Percentiles rank a stretch among this genome's conserved stretches.
Conservation (phyloP, 805 yeast genomes). For the Pichia heedii region DNA sequence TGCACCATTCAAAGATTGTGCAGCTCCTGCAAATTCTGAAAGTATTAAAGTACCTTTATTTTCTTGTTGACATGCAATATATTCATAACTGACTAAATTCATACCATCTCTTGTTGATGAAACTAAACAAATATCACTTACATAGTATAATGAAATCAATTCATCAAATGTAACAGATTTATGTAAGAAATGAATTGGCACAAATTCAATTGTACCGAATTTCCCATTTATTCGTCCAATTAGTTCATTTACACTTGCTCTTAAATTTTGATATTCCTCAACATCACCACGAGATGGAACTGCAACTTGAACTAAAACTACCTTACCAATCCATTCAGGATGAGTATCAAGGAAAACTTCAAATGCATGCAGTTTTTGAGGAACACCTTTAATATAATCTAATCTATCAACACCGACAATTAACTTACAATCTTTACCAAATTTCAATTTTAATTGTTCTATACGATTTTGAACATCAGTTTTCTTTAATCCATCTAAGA, state of each 20-base stretch:
- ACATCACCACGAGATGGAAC: conserved; percentile 98
- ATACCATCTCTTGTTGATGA: conserved; percentile 96
- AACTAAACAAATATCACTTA: conserved; percentile 86
- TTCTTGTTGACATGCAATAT: conserved; percentile 84
- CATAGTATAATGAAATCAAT: conserved; percentile 75
- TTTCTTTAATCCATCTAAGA: conserved; percentile 65
- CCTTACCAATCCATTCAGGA: conserved; percentile 98
- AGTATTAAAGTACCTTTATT: conserved; percentile 79
- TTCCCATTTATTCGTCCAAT: conserved; percentile 95
- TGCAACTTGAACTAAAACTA: conserved; percentile 90
- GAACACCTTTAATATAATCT: conserved; percentile 97
- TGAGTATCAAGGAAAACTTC: conserved; percentile 86
- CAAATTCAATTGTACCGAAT: conserved; percentile 95
- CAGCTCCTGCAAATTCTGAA: conserved; percentile 99
- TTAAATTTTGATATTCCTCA: conserved; percentile 88
- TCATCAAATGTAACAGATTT: conserved; percentile 86
- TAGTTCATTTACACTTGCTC: conserved; percentile 91
- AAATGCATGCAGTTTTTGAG: conserved; percentile 93
- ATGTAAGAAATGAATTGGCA: conserved; percentile 95
- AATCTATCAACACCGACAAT: conserved; percentile 95
- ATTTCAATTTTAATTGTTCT: conserved; percentile 44
- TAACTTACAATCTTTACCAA: conserved; percentile 68
- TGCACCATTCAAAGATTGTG: conserved; percentile 93
- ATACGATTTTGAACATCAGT: conserved; percentile 60
- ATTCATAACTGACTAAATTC: conserved; percentile 94